Evolutionary conservation across 306 rosid species (phyloP).

Genomic region (Urtica urens): DNA sequence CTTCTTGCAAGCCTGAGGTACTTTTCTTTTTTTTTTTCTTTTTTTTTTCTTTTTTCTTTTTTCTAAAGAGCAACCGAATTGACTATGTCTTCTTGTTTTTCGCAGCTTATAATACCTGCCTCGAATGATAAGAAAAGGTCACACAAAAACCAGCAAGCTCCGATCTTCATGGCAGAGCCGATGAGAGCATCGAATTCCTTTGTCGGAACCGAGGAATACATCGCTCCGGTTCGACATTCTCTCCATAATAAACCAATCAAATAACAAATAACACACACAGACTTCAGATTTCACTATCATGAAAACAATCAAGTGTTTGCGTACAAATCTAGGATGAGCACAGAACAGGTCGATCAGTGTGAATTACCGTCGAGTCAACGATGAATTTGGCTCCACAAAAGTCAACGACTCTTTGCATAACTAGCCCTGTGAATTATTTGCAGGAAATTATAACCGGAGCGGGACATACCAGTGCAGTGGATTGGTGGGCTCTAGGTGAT

Average conservation of each 20-base stretch:
- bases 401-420: too few species aligned
- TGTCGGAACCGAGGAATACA: slow-evolving; percentile 98
- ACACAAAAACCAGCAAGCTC: slow-evolving; percentile 45
- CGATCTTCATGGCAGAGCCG: slow-evolving; percentile 92
- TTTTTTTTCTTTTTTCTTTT: background rate
- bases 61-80: background rate
- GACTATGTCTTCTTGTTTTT: slow-evolving; percentile 1
- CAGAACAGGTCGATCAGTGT: too few species aligned
- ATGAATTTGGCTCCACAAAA: too few species aligned
- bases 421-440: slow-evolving; percentile 13
- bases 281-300: too few species aligned
- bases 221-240: slow-evolving; percentile 76
- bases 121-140: slow-evolving; percentile 45
- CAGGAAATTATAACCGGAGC: slow-evolving; percentile 96
- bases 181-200: slow-evolving; percentile 97
- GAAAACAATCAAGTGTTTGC: too few species aligned
- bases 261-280: too few species aligned
- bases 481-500: slow-evolving; percentile 99
- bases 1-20: slow-evolving; percentile 92
- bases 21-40: background rate
- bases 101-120: slow-evolving; percentile 70
- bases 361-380: too few species aligned
- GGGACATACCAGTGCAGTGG: slow-evolving; percentile 95
- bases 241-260: too few species aligned
- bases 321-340: too few species aligned